phyloP scores from a whole-genome alignment of 2,329 filamentous ascomycete genomes.

The Microsporum audouinii region DNA sequence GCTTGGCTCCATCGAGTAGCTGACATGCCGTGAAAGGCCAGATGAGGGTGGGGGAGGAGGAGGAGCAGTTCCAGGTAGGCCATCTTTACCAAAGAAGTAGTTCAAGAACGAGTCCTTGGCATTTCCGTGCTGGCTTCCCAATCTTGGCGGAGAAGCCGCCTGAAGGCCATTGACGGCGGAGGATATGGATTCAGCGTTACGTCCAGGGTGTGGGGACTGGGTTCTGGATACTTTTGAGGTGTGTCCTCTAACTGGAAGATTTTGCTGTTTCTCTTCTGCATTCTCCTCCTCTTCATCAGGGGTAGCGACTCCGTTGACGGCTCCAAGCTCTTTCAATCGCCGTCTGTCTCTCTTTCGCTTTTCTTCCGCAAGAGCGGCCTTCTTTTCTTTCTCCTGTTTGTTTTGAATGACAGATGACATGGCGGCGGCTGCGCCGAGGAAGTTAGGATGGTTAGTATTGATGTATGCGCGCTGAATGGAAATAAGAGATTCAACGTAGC shows the following conservation, averaged over 20 bases:
- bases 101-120: conserved; percentile 87
- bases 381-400: conserved; percentile 89
- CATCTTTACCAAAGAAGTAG: conserved; percentile 98
- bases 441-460: conserved; percentile 98
- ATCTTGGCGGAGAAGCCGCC: conserved; percentile 51
- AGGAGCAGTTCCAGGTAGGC: conserved; percentile 40
- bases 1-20: conserved; percentile 65
- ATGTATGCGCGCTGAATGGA: conserved; percentile 97
- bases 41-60: conserved; percentile 24
- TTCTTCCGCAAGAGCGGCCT: conserved; percentile 67
- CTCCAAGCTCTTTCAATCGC: conserved; percentile 68
- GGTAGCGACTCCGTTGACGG: conserved; percentile 59
- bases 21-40: conserved; percentile 54
- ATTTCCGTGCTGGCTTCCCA: conserved; percentile 49
- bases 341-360: conserved; percentile 73
- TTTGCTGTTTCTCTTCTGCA: conserved; percentile 30
- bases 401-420: conserved; percentile 95
- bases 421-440: conserved; percentile 86
- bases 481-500: conserved; percentile 91
- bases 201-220: conserved; percentile 66
- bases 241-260: conserved; percentile 50
- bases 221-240: conserved; percentile 55
- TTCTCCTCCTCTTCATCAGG: conserved; percentile 51
- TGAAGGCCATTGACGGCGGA: conserved; percentile 53
- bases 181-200: conserved; percentile 51